These are phyloP conservation scores for Ascochyta rabiei DNA, from an alignment of 2,329 filamentous ascomycete species.

Conservation along the genomic window DNA sequence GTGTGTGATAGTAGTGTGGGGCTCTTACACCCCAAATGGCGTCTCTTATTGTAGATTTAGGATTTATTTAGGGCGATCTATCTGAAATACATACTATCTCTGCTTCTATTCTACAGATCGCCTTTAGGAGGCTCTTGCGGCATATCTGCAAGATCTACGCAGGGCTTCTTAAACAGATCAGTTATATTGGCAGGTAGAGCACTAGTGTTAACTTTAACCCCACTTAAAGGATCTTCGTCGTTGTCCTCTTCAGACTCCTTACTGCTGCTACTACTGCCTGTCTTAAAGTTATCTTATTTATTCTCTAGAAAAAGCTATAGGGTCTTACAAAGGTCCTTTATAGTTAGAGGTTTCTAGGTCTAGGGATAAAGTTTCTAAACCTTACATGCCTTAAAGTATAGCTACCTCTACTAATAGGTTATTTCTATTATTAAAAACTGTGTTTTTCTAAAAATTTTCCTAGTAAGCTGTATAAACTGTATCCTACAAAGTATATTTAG, in stretches of 20 bases:
- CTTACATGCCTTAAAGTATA: not conserved
- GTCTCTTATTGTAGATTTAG: not conserved
- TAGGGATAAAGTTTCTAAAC: not conserved
- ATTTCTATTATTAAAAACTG: not conserved
- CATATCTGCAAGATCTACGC: not conserved
- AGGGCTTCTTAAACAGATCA: not conserved
- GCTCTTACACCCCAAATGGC: not conserved
- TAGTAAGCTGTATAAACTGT: not conserved
- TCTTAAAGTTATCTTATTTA: not conserved
- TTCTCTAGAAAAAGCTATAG: not conserved
- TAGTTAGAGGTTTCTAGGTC: not conserved
- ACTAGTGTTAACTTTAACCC: not conserved
- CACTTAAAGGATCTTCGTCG: not conserved
- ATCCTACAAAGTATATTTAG: not conserved
- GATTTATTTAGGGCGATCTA: not conserved
- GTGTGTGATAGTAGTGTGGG: not conserved
- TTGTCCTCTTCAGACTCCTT: not conserved
- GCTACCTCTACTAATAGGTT: not conserved
- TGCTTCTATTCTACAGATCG: not conserved
- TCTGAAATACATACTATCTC: not conserved
- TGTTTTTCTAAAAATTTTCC: not conserved
- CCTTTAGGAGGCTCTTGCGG: not conserved
- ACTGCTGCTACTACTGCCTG: not conserved
- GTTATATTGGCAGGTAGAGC: not conserved
- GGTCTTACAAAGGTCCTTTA: not conserved